Evolutionary conservation across 495 filamentous ascomycete genomes (phyloP).

Genomic region (Astrothelium macrocarpum): DNA sequence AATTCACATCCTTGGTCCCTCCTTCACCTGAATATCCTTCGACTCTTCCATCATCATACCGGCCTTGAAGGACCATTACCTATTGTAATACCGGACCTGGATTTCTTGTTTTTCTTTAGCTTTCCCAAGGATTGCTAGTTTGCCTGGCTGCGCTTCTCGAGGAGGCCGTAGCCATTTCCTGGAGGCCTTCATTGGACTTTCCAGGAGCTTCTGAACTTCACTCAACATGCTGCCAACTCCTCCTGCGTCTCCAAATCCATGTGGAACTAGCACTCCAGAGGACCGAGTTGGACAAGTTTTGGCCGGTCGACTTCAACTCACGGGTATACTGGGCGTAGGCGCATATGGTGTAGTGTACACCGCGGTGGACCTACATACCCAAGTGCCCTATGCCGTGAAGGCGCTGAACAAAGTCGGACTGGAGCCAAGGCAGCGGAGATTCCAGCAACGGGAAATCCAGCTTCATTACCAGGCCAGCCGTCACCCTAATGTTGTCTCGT

Average conservation of each 20-base stretch:
- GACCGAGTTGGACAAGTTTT: constrained; percentile 79
- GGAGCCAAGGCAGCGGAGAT: constrained; percentile 76
- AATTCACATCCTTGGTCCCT: neutral
- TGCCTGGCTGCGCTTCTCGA: neutral
- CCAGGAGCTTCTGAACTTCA: constrained; percentile 10
- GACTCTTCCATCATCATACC: neutral
- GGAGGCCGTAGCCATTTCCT: neutral
- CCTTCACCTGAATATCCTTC: neutral
- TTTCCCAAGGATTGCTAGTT: constrained; percentile 1
- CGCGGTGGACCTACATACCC: constrained; percentile 77
- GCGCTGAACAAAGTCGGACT: constrained; percentile 86
- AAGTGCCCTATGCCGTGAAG: constrained; percentile 86
- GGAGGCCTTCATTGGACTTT: constrained; percentile 29
- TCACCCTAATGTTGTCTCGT: constrained; percentile 87
- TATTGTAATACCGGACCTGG: neutral
- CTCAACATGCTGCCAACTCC: constrained; percentile 50
- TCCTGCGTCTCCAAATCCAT: constrained; percentile 46
- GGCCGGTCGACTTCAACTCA: constrained; percentile 72
- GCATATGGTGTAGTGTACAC: constrained; percentile 97
- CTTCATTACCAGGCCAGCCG: constrained; percentile 80
- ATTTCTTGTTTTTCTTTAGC: neutral
- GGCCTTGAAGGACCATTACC: neutral
- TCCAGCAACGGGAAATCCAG: constrained; percentile 87
- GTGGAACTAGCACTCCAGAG: constrained; percentile 56
- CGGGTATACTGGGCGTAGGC: constrained; percentile 78